Base-by-base conservation (phyloP, 169 alveolate species). In the Plasmodium ovale region DNA sequence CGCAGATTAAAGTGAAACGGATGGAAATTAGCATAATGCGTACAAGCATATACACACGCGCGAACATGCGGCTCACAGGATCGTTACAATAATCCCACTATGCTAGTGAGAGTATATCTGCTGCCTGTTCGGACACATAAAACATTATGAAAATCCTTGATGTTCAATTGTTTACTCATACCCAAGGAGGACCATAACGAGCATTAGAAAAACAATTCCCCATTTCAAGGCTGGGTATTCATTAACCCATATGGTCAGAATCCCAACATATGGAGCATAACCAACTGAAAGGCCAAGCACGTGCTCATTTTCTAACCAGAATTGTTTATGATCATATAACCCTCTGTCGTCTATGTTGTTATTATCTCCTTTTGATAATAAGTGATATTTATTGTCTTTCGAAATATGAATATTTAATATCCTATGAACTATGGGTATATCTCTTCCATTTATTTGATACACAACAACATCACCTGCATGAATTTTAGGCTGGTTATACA, bases 361-460 rank as follows among this genome's bases (percentile, higher is more conserved):
- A 92, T 96, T 97, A 92, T 97, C 99, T 16, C 99, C 99, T 95
- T 97, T 97, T 23, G 99, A 96, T 67, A 97, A 89, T 54, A 96
- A 89, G 49, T 92, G 92, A 67, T 87, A 59, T 54, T 69, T 87
- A 27, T 93, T 95, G 21, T 96, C 95, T 69, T 94, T 87, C 33
- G 94, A 93, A 33, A 89, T 92, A 74, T 97, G 94, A 39, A 95
- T 85, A 54, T 95, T 88, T 25, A 96, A 92, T 21, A 96, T 96
- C 72, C 99, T 95, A 87, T 97, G 99, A 25, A 97, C 99, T 39
- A 97, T 97, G 14, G 99, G 99, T 25, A 97, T 97, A 59, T 92
- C 97, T 87, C 97, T 94, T 62, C 94, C 96, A 25, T 94, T 92
- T 9, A 96, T 89, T 65, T 95, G 87, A 54, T 91, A 93, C 4